Evolutionary conservation across 768 basidiomycete genomes (phyloP), one percentile per base, ranked within the genome.

Genomic region (Agrocybe praecox): DNA sequence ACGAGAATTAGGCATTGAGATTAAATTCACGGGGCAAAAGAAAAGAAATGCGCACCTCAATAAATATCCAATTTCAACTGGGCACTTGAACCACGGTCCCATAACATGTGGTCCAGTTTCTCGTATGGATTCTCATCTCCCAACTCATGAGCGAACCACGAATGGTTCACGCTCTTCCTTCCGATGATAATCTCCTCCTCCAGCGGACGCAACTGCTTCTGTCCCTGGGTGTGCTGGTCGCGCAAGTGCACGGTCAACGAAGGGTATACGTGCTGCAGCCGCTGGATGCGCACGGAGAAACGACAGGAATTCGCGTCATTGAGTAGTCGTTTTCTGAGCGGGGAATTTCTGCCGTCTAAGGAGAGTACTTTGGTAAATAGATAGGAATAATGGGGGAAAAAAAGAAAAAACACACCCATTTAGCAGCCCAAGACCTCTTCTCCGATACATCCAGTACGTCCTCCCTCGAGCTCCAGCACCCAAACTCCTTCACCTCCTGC

Each of bases 11-110:
- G n/a, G n/a, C n/a, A n/a, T n/a, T n/a, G n/a, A n/a, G n/a, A n/a
- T n/a, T n/a, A n/a, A n/a, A n/a, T n/a, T n/a, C n/a, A n/a, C n/a
- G n/a, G 9, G 6, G 19, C n/a, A n/a, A n/a, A n/a, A 21, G 10
- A 9, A n/a, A 23, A 33, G 22, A 19, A 44, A 2, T n/a, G n/a
- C 32, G 6, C 12, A 54, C 57, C 57, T 58, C 8, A 58, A 17
- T 42, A 58, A 45, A 33, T 58, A 58, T 1, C 52, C 57, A 8
- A 58, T 58, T 23, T 52, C 57, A n/a, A 49, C 40, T 32, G 57
- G 57, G 24, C 53, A 58, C 2, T 18, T 12, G 18, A 43, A 58
- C 52, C 52, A 53, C 8, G 57, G 57, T 2, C 57, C 57, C 19
- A 49, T 53, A 2, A 54, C 15, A n/a, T 17, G 32, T 2, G 23